These are phyloP conservation scores for Aspergillus luchuensis DNA, from an alignment of 2,329 filamentous ascomycete species.

Conservation along the genomic window DNA sequence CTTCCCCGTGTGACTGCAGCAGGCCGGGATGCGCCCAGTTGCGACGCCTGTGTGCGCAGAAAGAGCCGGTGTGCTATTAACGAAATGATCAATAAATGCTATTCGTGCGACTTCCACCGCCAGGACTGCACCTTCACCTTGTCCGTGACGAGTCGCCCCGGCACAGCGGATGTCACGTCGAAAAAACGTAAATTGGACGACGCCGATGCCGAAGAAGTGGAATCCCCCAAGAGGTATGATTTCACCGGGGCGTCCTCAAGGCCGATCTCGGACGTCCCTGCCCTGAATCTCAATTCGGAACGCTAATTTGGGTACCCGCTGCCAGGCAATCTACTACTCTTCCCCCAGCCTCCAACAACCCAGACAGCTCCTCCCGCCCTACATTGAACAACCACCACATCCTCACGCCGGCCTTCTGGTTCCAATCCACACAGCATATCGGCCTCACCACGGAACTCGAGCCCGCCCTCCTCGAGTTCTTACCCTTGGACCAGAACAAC, in stretches of 20 bases:
- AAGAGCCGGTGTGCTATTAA: conserved; percentile 49
- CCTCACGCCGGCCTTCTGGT: conserved; percentile 37
- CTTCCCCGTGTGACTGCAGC: conserved; percentile 31
- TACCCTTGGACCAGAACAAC: conserved; percentile 44
- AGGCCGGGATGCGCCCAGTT: conserved; percentile 42
- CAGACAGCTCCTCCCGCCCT: conserved; percentile 21
- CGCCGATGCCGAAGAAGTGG: conserved; percentile 27
- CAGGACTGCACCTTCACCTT: conserved; percentile 48
- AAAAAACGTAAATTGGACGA: conserved; percentile 47
- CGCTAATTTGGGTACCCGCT: conserved; percentile 21
- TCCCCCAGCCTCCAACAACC: conserved; percentile 23
- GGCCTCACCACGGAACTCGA: conserved; percentile 48
- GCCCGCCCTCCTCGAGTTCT: conserved; percentile 41
- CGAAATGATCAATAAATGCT: conserved; percentile 47
- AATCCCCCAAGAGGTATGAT: conserved; percentile 42
- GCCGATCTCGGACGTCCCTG: conserved; percentile 27
- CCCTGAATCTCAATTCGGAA: conserved; percentile 16
- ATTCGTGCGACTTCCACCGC: conserved; percentile 48
- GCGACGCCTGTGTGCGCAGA: conserved; percentile 46
- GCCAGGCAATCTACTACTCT: conserved; percentile 30
- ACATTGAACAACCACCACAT: conserved; percentile 21
- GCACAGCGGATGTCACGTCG: conserved; percentile 27
- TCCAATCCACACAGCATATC: conserved; percentile 44
- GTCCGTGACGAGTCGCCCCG: conserved; percentile 21
- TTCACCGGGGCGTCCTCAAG: background rate